Evolutionary conservation across 768 basidiomycete genomes (phyloP), one percentile per base, ranked within the genome.

Genomic region (Daedaleopsis sinensis): DNA sequence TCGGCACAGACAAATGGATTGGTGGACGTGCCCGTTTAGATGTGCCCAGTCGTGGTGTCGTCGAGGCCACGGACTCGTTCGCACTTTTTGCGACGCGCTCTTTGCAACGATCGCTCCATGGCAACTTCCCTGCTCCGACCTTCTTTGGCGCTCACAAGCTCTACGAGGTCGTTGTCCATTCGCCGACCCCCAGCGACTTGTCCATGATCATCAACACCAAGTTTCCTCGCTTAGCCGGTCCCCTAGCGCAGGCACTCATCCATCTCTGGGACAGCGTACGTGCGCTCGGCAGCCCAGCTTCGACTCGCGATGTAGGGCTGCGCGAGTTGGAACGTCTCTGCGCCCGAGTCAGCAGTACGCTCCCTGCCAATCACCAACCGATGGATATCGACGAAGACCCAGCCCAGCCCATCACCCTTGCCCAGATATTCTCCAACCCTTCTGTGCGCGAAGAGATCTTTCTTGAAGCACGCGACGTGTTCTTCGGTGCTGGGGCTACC

Each of bases 121-220:
- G 80, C 19, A 73, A 70, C 1, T 85, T 89, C 67, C 77, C 86
- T 1, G 63, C 77, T 0, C 79, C 94, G 0, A 79, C 80, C 1
- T 99, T 98, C 77, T 89, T 92, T 67, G 94, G 94, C 13, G 82
- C 88, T 1, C 90, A 94, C 71, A 93, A 93, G 68, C 96, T 93
- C 68, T 76, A 82, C 51, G 91, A 96, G 61, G 78, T 96, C 19
- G 65, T 79, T 15, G 70, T 97, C 15, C 70, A 77, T 0, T 75
- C 87, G 0, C 93, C 93, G 0, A 82, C 83, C 0, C 67, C 75
- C 4, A 78, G 81, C 3, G 97, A 98, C 61, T 79, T 98, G 38
- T 77, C 78, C 23, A 76, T 76, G 27, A 96, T 98, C 65, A 73
- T 98, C 44, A 71, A 84, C 57, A 76, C 82, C 11, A 84, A 83